Conservation (phyloP, 1,284 basidiomycete species). For the Pterulicium gracile region DNA sequence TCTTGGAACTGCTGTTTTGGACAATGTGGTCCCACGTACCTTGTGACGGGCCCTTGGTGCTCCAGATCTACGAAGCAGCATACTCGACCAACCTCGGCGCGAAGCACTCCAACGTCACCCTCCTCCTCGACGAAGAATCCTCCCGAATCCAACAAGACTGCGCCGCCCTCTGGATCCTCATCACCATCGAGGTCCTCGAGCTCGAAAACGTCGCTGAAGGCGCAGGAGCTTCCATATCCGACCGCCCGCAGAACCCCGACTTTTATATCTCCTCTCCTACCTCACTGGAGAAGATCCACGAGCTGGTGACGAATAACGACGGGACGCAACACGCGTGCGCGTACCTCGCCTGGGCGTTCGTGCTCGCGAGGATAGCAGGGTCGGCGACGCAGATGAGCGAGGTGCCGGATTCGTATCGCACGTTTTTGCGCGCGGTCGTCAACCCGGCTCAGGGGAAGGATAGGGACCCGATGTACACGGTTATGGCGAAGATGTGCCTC, state of each 20-base stretch:
- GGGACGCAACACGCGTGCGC: constrained; percentile 56
- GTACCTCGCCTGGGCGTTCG: constrained; percentile 71
- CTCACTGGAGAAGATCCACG: constrained; percentile 49
- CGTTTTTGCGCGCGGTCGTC: constrained; percentile 39
- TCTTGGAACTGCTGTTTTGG: constrained; percentile 81
- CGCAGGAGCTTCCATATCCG: constrained; percentile 39
- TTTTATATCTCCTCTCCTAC: constrained; percentile 48
- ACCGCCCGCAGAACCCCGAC: constrained; percentile 31
- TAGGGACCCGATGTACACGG: constrained; percentile 36
- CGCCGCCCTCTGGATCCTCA: constrained; percentile 63
- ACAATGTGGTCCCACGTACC: constrained; percentile 71
- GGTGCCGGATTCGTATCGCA: constrained; percentile 39
- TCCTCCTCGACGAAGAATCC: constrained; percentile 70
- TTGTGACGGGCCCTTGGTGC: constrained; percentile 51
- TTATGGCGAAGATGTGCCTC: constrained; percentile 46
- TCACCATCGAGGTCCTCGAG: constrained; percentile 73
- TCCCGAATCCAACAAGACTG: constrained; percentile 54
- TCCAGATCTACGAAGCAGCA: constrained; percentile 51
- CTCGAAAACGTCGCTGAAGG: constrained; percentile 63
- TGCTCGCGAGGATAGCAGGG: constrained; percentile 49
- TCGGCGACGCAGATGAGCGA: constrained; percentile 34
- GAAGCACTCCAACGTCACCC: constrained; percentile 50
- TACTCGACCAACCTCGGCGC: constrained; percentile 61
- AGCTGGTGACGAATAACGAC: constrained; percentile 44
- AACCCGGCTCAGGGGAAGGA: constrained; percentile 39